Evolutionary conservation across 2,329 filamentous ascomycete genomes (phyloP), one percentile per base, ranked within the genome.

Genomic region (Colletotrichum shisoi): DNA sequence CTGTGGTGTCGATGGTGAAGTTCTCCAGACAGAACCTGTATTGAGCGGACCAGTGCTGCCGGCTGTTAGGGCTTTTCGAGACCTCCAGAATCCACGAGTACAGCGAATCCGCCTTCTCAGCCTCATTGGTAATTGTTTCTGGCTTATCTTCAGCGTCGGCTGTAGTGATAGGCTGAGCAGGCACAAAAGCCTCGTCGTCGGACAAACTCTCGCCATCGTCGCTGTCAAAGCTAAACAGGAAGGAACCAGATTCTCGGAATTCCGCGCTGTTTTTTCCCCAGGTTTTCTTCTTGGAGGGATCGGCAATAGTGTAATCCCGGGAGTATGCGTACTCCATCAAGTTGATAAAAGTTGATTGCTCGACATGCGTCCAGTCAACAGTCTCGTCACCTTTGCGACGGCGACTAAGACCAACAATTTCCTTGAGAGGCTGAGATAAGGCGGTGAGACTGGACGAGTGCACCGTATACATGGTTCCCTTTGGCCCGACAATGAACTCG

Each of bases 281-380:
- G 8, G 6, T 46, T 5, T 13, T 31, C 19, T 3, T 31, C 15
- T 21, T 45, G 4, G 40, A 11, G 24, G 19, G 24, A 1, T 9
- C 4, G 42, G 54, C 24, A 2, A 34, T 13, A 3, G 9, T 34
- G 40, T 57, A 57, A 6, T 57, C 24, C 17, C 24, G 11, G 6
- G 17, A 45, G 17, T 57, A 57, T 13, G 54, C 54, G 24, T 45
- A 57, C 24, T 57, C 54, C 54, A 45, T 45, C 54, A 57, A 34
- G 24, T 57, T 57, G 6, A 57, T 2, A 45, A 45, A 57, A 5
- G 40, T 45, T 45, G 54, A 12, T 13, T 40, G 17, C 39, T 57
- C 9, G 40, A 45, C 12, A 8, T 44, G 2, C 12, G 3, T 1
- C 53, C 39, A 57, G 5, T 1, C 2, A 11, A 56, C 37, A 4